Base-by-base conservation (phyloP, 352 stramenopile genomes). In the Blastocystis sp. region DNA sequence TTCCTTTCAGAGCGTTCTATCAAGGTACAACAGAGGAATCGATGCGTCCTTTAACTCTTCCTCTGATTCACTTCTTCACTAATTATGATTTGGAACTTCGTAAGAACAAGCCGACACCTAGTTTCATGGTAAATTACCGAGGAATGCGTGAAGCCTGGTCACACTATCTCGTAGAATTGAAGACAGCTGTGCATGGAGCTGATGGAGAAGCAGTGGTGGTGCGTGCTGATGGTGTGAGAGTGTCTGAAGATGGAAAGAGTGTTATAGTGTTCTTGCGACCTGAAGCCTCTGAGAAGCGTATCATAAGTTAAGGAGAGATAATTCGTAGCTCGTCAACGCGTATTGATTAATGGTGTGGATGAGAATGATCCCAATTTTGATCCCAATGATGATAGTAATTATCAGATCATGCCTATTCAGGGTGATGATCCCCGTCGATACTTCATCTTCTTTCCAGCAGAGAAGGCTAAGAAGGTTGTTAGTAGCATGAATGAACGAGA, bases 71-170 rank as follows among this genome's bases (percentile, higher is more conserved):
- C 30, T 89, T 48, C 78, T 89, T 89, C 66, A 89, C 78, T 0
- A 89, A 89, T 51, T 89, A 89, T 42, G 78, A 89, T 33, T 42
- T 89, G 66, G 78, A 89, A 51, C 33, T 89, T 42, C 73, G 76
- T 42, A 78, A 76, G 22, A 78, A 89, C 54, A 60, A 66, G 48
- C 78, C 78, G 19, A 42, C n/a, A 0, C 78, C 78, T n/a, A 59
- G 54, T 24, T 89, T 89, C 44, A 11, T 89, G 60, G 78, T 89
- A 35, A 76, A 89, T 22, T 89, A 77, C 30, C 60, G 78, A 59
- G 78, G 78, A 30, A 89, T 89, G 78, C 60, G 78, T n/a, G 78
- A 89, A 56, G 24, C 73, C n/a, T 89, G 56, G 56, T 89, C 78
- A 37, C 78, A 89, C 44, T 89, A 68, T 40, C 54, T 89, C 15